These are phyloP conservation scores for Solanum dulcamara DNA, from an alignment of 257 asterid species.

Conservation along the genomic window DNA sequence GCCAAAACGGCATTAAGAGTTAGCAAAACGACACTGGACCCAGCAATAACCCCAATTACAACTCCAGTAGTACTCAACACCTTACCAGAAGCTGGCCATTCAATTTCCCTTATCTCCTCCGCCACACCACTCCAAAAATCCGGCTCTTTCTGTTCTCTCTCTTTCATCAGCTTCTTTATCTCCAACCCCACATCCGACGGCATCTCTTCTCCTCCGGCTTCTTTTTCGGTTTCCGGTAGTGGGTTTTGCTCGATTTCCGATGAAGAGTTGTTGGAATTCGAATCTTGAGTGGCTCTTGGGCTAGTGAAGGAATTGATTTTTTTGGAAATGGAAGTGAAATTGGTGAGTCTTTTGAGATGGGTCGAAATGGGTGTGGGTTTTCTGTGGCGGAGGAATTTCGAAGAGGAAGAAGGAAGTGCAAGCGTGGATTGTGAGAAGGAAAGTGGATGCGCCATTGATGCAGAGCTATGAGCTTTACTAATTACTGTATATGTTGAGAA, in stretches of 20 bases:
- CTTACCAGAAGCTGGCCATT: constrained; percentile 78
- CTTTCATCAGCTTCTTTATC: constrained; percentile 63
- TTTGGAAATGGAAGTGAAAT: neutral
- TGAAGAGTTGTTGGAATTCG: neutral
- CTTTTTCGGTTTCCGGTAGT: neutral
- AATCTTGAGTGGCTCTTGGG: neutral
- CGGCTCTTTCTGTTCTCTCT: constrained; percentile 25
- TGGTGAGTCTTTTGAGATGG: neutral
- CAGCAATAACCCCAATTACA: constrained; percentile 82
- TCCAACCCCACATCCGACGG: constrained; percentile 50
- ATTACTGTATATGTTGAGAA: neutral
- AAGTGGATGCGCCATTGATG: constrained; percentile 38
- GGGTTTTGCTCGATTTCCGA: neutral
- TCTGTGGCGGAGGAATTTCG: neutral
- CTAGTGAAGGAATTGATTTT: neutral
- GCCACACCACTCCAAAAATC: constrained; percentile 58
- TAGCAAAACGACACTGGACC: constrained; percentile 90
- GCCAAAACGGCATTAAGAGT: constrained; percentile 95
- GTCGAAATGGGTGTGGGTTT: neutral
- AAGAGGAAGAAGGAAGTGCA: neutral
- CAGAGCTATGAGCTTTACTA: neutral
- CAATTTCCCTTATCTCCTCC: constrained; percentile 76
- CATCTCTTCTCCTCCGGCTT: constrained; percentile 5
- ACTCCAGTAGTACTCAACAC: constrained; percentile 86
- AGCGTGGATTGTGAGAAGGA: constrained; percentile 9